Percentiles rank a stretch among this genome's conserved stretches.
Conservation (phyloP, 192 early-diverging fungal species). For the Backusella tuberculispora region DNA sequence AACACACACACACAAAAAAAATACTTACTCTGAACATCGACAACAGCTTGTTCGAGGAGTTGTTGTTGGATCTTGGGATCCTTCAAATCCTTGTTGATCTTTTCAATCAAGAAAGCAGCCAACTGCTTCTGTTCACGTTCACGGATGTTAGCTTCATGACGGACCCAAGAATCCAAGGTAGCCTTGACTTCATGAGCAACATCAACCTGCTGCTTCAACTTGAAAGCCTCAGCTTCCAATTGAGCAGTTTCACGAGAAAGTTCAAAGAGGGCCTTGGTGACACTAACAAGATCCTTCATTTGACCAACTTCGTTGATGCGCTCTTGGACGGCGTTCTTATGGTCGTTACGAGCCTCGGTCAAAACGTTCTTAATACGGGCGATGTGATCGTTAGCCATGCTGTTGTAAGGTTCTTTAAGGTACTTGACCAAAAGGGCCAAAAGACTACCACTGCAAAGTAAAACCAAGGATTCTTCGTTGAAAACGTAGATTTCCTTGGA, state of each 20-base stretch:
- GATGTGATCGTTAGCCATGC: constrained; percentile 68
- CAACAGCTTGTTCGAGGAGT: constrained; percentile 61
- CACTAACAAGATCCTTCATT: constrained; percentile 91
- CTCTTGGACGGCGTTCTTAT: constrained; percentile 88
- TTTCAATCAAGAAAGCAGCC: constrained; percentile 83
- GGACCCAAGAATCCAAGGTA: constrained; percentile 95
- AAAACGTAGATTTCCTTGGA: constrained; percentile 98
- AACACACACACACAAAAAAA: neutral
- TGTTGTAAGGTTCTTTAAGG: constrained; percentile 82
- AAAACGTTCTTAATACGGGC: constrained; percentile 84
- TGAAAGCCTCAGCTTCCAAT: constrained; percentile 93
- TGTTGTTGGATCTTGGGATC: constrained; percentile 70
- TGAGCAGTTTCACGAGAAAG: constrained; percentile 95
- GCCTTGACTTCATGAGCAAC: constrained; percentile 84
- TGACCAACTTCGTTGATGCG: constrained; percentile 91
- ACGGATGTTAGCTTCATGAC: constrained; percentile 92
- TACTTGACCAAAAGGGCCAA: constrained; percentile 76
- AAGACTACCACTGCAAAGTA: constrained; percentile 80
- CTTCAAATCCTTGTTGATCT: constrained; percentile 68
- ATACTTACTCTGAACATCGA: constrained; percentile 59
- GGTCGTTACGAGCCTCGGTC: constrained; percentile 85
- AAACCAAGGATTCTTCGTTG: constrained; percentile 90
- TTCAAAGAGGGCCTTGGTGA: constrained; percentile 91
- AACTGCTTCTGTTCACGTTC: constrained; percentile 92
- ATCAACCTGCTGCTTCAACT: constrained; percentile 90